Base-by-base conservation (phyloP, 257 asterid genomes). In the Solanum piurae region DNA sequence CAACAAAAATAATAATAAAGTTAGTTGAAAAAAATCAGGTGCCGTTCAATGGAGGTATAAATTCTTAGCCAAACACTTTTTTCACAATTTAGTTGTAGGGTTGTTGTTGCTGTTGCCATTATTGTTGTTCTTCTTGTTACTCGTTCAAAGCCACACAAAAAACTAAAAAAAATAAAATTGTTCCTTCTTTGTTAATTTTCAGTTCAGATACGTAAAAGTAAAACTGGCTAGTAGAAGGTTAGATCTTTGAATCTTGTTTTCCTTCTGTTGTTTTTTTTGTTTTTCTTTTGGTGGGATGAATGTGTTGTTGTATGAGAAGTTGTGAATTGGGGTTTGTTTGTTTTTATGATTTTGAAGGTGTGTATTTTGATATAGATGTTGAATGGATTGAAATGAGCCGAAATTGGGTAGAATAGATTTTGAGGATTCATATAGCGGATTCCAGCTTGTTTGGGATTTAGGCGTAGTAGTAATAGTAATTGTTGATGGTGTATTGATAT, bases 141-240 rank as follows among this genome's bases (percentile, higher is more conserved):
- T 82, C 4, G 27, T 49, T 18, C 20, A 31, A 49, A 82, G 71
- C 86, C 71, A 31, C 71, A 80, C 27, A 44, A 44, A 77, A 14
- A 21, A 44, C 16, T 46, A 14, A 42, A 25, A 76, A 76, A 36
- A 2, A n/a, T 1, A 44, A 29, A 12, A 4, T 27, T 29, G 66
- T 18, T 49, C 29, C 14, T 29, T 13, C 40, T 49, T 29, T 29
- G 69, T 82, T 13, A 49, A 16, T 80, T 49, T 82, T 82, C 31
- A 49, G 86, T 12, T 82, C 44, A 82, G 21, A 55, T 46, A 82
- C 69, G 69, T 82, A 31, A 82, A 82, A 27, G 29, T 82, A 49
- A 82, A 82, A 12, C 86, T 82, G 86, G 86, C 86, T 49, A 49
- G 86, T 31, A 10, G 44, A 82, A 82, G 86, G 86, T 82, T 82